A percentile compares a stretch with the other conserved stretches of the same genome.
These are phyloP conservation scores for Epichloe gansuensis DNA, from an alignment of 2,329 filamentous ascomycete genomes.

Conservation along the genomic window DNA sequence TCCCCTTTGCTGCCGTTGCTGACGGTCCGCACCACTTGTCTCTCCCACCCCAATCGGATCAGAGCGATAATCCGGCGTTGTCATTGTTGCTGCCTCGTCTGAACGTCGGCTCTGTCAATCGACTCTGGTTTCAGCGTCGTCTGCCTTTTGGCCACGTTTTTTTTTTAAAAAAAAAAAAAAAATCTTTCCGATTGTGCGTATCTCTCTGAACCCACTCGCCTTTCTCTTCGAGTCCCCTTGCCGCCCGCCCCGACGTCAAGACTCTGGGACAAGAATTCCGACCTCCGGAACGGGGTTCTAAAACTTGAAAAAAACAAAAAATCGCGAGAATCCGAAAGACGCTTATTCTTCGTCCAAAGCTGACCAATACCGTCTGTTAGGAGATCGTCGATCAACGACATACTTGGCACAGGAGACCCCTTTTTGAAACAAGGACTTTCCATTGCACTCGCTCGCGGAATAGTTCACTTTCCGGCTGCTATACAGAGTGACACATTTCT, in stretches of 20 bases:
- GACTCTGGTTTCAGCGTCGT: not conserved
- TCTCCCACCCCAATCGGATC: slow-evolving; percentile 2
- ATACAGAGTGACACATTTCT: not conserved
- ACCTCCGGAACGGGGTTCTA: not conserved
- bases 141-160: not conserved
- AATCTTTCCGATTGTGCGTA: not conserved
- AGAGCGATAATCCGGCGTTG: slow-evolving; percentile 1
- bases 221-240: not conserved
- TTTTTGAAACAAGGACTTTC: not conserved
- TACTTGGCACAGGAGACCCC: not conserved
- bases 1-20: slow-evolving; percentile 1
- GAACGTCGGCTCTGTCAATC: not conserved
- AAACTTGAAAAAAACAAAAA: not conserved
- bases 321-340: not conserved
- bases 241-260: not conserved
- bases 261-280: not conserved
- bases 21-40: not conserved
- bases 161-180: not conserved
- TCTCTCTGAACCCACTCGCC: not conserved
- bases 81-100: not conserved
- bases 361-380: not conserved
- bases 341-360: not conserved
- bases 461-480: not conserved
- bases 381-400: not conserved
- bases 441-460: not conserved